phyloP scores from a whole-genome alignment of 192 early-diverging fungal species.

The Backusella psychrophila region DNA sequence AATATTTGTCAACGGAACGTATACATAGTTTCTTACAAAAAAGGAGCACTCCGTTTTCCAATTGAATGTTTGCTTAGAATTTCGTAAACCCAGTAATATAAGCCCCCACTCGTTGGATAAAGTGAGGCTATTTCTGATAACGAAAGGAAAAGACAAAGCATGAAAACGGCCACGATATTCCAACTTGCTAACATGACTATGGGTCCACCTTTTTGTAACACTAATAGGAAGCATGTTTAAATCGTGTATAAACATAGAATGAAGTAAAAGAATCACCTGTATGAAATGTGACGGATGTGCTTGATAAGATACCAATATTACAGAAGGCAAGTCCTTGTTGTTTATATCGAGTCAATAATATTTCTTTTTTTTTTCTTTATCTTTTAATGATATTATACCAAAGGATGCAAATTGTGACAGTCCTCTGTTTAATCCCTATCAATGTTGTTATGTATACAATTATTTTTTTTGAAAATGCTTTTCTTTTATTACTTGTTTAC shows the following conservation, averaged over 20 bases:
- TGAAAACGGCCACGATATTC: constrained; percentile 31
- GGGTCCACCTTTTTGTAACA: constrained; percentile 29
- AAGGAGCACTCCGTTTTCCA: constrained; percentile 4
- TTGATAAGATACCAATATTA: constrained; percentile 34
- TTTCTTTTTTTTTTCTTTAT: neutral
- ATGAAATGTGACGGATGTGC: constrained; percentile 29
- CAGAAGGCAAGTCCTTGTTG: constrained; percentile 27
- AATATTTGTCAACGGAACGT: neutral
- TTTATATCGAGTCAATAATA: neutral
- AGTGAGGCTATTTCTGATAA: constrained; percentile 30
- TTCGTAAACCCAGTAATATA: constrained; percentile 32
- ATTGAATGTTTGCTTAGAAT: constrained; percentile 4
- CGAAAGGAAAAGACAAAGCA: constrained; percentile 33
- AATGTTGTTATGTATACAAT: neutral
- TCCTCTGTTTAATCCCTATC: constrained; percentile 11
- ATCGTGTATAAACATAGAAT: neutral
- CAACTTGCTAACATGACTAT: constrained; percentile 31
- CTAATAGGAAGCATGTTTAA: neutral
- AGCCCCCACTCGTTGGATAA: constrained; percentile 31
- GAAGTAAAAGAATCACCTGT: neutral
- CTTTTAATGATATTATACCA: neutral
- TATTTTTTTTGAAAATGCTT: neutral
- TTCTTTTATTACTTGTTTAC: neutral
- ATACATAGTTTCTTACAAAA: constrained; percentile 15
- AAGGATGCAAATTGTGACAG: constrained; percentile 24